Percentiles rank a stretch among this genome's conserved stretches.
These are phyloP conservation scores for Volvox africanus DNA, from an alignment of 139 green algal genomes.

Conservation along the genomic window DNA sequence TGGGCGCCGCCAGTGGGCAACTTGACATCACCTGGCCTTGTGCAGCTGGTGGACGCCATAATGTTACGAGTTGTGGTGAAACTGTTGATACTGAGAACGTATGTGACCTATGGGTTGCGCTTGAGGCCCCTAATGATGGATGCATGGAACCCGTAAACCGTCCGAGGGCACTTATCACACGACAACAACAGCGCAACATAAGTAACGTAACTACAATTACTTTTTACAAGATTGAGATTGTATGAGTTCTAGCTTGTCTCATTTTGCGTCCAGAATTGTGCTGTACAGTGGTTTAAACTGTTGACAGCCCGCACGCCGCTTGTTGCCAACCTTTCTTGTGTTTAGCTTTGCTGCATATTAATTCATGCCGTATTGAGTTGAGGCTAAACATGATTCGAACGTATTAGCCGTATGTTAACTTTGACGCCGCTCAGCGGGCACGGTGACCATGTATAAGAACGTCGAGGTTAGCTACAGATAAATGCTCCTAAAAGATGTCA, in stretches of 20 bases:
- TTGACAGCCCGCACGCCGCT: neutral
- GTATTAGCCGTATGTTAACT: neutral
- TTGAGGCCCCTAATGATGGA: neutral
- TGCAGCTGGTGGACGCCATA: neutral
- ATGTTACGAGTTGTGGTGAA: neutral
- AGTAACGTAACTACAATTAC: neutral
- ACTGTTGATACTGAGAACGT: neutral
- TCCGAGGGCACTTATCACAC: neutral
- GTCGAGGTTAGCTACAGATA: neutral
- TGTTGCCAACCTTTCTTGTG: neutral
- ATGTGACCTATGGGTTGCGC: neutral
- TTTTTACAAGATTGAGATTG: too few species aligned
- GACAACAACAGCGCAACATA: neutral
- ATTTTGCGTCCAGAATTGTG: neutral
- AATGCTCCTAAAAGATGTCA: neutral
- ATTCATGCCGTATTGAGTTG: neutral
- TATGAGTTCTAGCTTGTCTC: too few species aligned
- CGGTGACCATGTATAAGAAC: neutral
- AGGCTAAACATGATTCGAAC: neutral
- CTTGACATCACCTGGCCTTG: neutral
- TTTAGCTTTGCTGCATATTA: neutral
- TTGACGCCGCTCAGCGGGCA: neutral
- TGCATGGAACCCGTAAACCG: neutral
- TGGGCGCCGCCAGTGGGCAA: slow-evolving; percentile 1
- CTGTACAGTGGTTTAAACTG: neutral